These are phyloP conservation scores for Andrographis paniculata DNA, from an alignment of 305 asterid species.

Conservation along the genomic window DNA sequence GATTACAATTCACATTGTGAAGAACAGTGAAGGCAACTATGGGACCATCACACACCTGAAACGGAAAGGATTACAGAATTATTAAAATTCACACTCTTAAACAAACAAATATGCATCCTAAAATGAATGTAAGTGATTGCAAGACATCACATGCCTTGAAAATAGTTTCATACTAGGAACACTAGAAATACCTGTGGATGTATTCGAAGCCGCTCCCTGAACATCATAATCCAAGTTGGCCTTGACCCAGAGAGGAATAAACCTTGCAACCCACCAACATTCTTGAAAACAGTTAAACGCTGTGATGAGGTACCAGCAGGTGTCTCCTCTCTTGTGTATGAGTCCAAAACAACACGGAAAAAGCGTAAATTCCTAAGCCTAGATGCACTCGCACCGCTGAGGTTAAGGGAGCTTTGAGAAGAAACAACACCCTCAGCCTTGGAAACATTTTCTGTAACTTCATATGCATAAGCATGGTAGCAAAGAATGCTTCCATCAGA, in stretches of 20 bases:
- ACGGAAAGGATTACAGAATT: constrained; percentile 13
- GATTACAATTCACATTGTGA: constrained; percentile 93
- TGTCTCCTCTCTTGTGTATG: constrained; percentile 71
- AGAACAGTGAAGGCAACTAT: constrained; percentile 91
- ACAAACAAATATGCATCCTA: constrained; percentile 1
- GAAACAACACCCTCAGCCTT: constrained; percentile 43
- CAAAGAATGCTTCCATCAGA: constrained; percentile 92
- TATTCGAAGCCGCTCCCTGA: constrained; percentile 80
- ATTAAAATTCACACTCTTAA: constrained; percentile 4
- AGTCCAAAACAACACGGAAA: constrained; percentile 55
- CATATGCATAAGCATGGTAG: constrained; percentile 78
- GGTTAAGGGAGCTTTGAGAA: constrained; percentile 31
- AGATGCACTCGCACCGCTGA: constrained; percentile 50
- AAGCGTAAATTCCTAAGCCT: constrained; percentile 89
- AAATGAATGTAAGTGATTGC: not conserved
- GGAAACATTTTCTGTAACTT: constrained; percentile 55
- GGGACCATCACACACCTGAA: constrained; percentile 94
- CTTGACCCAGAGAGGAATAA: constrained; percentile 71
- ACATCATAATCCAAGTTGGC: constrained; percentile 92
- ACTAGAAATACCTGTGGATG: constrained; percentile 82
- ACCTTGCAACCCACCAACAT: constrained; percentile 89
- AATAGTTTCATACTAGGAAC: constrained; percentile 12
- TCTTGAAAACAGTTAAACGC: constrained; percentile 68
- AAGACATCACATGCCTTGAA: constrained; percentile 6
- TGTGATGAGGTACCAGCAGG: constrained; percentile 52